These are phyloP conservation scores for Clarireedia hainanense DNA, from an alignment of 2,329 filamentous ascomycete species.

Conservation along the genomic window DNA sequence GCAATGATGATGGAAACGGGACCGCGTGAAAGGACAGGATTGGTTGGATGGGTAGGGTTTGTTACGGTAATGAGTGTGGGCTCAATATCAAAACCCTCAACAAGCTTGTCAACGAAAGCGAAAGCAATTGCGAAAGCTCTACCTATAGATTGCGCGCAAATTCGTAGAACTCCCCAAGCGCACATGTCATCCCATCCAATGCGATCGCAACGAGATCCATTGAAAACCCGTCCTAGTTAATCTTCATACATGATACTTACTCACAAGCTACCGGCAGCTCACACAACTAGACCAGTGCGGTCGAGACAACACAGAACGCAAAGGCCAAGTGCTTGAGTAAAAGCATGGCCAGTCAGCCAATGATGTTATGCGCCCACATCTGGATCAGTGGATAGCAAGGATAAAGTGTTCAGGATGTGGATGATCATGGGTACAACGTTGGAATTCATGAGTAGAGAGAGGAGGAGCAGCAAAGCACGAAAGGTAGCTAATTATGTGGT, in stretches of 20 bases:
- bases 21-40: background rate
- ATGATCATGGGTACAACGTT: conserved; percentile 13
- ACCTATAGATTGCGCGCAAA: conserved; percentile 7
- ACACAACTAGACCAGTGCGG: conserved; percentile 7
- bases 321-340: conserved; percentile 27
- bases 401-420: conserved; percentile 19
- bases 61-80: no score
- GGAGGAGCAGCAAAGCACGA: background rate
- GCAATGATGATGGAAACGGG: background rate
- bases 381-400: conserved; percentile 10
- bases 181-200: conserved; percentile 13
- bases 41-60: no score
- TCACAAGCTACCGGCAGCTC: conserved; percentile 1
- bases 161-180: conserved; percentile 16
- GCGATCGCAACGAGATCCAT: conserved; percentile 11
- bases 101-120: background rate
- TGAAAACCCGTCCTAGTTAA: background rate
- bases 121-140: background rate
- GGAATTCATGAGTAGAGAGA: background rate
- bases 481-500: no score
- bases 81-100: no score
- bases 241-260: background rate
- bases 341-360: conserved; percentile 18
- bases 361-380: conserved; percentile 25
- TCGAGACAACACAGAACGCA: conserved; percentile 25